Evolutionary conservation across 2,329 filamentous ascomycete genomes (phyloP).

Genomic region (Penicillium hesseltinei): DNA sequence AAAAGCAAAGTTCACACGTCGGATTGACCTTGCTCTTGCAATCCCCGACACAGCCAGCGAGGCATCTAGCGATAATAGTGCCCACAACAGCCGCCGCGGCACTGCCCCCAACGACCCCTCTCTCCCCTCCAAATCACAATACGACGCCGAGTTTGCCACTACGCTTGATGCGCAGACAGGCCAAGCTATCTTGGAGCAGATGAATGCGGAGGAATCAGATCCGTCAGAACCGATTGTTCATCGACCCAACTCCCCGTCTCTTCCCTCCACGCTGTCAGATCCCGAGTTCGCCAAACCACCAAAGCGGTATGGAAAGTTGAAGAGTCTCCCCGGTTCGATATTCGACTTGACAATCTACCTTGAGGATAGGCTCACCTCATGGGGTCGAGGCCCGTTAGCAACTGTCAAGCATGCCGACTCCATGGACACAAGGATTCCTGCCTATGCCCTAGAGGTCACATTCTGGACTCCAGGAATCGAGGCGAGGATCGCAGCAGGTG

Average conservation of each 20-base stretch:
- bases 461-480: conserved; percentile 71
- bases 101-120: neutral
- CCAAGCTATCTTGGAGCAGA: conserved; percentile 28
- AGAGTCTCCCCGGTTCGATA: conserved; percentile 65
- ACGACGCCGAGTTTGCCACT: conserved; percentile 38
- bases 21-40: conserved; percentile 38
- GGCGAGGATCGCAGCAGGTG: conserved; percentile 54
- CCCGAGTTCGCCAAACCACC: conserved; percentile 35
- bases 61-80: conserved; percentile 28
- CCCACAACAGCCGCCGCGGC: conserved; percentile 7
- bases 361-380: conserved; percentile 66
- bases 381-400: conserved; percentile 70
- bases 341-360: conserved; percentile 63
- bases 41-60: conserved; percentile 42
- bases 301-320: conserved; percentile 61
- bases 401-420: conserved; percentile 64
- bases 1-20: conserved; percentile 37
- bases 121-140: conserved; percentile 15
- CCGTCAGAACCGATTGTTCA: conserved; percentile 22
- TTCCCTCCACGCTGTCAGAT: conserved; percentile 1
- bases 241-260: conserved; percentile 12
- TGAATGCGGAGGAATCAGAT: conserved; percentile 19
- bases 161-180: conserved; percentile 47
- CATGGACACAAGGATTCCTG: conserved; percentile 71
- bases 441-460: conserved; percentile 74